Percentiles rank a stretch among this genome's conserved stretches.
These are phyloP conservation scores for Talaromyces nanjingensis DNA, from an alignment of 495 filamentous ascomycete genomes.

Conservation along the genomic window DNA sequence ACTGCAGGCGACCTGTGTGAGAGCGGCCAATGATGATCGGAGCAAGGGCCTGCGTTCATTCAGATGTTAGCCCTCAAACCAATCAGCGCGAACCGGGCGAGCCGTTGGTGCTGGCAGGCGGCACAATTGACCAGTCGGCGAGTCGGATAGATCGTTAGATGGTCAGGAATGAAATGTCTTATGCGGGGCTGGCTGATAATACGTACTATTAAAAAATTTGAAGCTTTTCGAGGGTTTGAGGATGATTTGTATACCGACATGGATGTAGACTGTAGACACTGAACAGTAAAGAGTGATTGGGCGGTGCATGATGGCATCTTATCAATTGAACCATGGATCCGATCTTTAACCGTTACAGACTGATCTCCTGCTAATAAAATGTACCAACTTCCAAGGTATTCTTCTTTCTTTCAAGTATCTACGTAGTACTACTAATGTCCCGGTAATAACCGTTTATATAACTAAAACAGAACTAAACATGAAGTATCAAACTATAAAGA, in stretches of 20 bases:
- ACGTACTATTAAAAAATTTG: not conserved
- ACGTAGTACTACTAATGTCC: not conserved
- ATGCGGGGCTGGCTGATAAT: not conserved
- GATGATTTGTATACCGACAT: not conserved
- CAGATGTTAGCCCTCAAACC: not conserved
- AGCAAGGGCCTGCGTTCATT: not conserved
- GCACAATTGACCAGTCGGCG: slow-evolving; percentile 1
- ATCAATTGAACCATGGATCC: not conserved
- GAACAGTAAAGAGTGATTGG: not conserved
- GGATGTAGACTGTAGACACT: not conserved
- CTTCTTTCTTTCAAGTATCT: not conserved
- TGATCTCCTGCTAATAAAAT: not conserved
- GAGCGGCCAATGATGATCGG: not conserved
- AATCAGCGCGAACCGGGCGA: not conserved
- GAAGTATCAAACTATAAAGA: not conserved
- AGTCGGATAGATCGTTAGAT: not conserved
- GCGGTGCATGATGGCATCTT: not conserved
- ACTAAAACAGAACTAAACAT: not conserved
- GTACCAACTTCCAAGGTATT: not conserved
- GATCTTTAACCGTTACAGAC: not conserved
- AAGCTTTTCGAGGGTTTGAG: not conserved
- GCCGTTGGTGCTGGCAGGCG: not conserved
- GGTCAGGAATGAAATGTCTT: not conserved
- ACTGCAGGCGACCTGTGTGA: not conserved
- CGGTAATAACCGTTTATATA: not conserved